Percentiles rank a stretch among this genome's conserved stretches.
These are phyloP conservation scores for Suhomyces bolitotheri DNA, from an alignment of 1,139 yeast genomes.

Conservation along the genomic window DNA sequence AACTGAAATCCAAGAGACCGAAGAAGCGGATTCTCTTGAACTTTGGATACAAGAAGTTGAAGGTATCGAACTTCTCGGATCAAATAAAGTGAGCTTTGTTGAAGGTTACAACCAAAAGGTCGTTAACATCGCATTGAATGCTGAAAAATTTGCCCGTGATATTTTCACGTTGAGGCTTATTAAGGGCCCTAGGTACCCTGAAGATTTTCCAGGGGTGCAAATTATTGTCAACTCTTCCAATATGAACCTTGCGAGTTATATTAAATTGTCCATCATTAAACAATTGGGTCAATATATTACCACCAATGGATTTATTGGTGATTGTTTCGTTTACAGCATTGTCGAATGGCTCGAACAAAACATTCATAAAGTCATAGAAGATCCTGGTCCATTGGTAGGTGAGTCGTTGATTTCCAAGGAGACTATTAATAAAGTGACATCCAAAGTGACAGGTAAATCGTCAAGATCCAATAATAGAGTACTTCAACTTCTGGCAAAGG, in stretches of 20 bases:
- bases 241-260: slow-evolving; percentile 67
- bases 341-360: slow-evolving; percentile 77
- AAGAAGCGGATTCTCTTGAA: slow-evolving; percentile 26
- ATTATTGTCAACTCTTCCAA: slow-evolving; percentile 48
- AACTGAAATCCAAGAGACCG: slow-evolving; percentile 13
- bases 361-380: slow-evolving; percentile 53
- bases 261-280: slow-evolving; percentile 63
- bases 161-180: slow-evolving; percentile 52
- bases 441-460: not conserved
- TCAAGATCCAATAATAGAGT: not conserved
- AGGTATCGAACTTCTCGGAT: slow-evolving; percentile 58
- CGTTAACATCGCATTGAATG: slow-evolving; percentile 34
- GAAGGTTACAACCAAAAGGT: slow-evolving; percentile 26
- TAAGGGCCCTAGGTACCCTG: slow-evolving; percentile 57
- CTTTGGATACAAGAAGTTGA: slow-evolving; percentile 81
- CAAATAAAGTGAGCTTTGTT: slow-evolving; percentile 23
- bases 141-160: slow-evolving; percentile 30
- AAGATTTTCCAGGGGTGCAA: slow-evolving; percentile 61
- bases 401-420: slow-evolving; percentile 2
- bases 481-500: slow-evolving; percentile 14
- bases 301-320: slow-evolving; percentile 55
- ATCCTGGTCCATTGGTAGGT: slow-evolving; percentile 69
- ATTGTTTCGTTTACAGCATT: slow-evolving; percentile 62
- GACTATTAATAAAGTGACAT: not conserved
- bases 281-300: slow-evolving; percentile 45